Base-by-base conservation (phyloP, 192 early-diverging fungal species). In the Chytriomyces confervae region DNA sequence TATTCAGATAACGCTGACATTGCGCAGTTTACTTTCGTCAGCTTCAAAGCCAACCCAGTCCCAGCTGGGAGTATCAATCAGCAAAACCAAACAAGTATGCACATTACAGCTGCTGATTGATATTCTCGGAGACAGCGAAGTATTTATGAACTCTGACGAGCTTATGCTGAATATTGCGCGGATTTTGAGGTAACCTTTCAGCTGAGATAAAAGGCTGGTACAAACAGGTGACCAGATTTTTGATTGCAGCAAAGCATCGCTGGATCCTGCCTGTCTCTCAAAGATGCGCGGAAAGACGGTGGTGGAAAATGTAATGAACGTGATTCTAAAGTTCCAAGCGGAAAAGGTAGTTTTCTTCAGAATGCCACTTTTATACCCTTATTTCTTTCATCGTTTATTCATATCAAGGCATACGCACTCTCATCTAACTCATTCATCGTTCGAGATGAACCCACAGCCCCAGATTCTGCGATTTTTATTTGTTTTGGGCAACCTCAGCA, bases 401-500 rank as follows among this genome's bases (percentile, higher is more conserved):
- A 36, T 36, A 36, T 36, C 36, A 36, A 36, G 36, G 36, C 36
- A 2, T 36, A 36, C 36, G 36, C 36, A 36, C 36, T 36, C 36
- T 36, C 36, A 36, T 36, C 36, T 36, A 36, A 11, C 18, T 62
- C 61, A 74, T 44, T 67, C 61, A 71, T 69, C 29, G 27, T 11
- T 45, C 18, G 18, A 11, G 9, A 24, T n/a, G 20, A 23, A 61
- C 8, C 75, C 74, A 47, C 83, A 86, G 85, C 72, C 85, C 23
- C 64, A 81, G 13, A 61, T 86, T 18, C 46, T 80, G 23, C 82
- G 85, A 3, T 9, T 84, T n/a, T 70, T 75, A 18, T 86, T 86
- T 69, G 76, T 84, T 44, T 73, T 86, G 18, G 85, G 83, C 7
- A 86, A 84, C 57, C 11, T 86, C 64, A 86, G 80, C 44, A 69